Base-by-base conservation (phyloP, 768 basidiomycete species). In the Neoboletus subvelutipes region DNA sequence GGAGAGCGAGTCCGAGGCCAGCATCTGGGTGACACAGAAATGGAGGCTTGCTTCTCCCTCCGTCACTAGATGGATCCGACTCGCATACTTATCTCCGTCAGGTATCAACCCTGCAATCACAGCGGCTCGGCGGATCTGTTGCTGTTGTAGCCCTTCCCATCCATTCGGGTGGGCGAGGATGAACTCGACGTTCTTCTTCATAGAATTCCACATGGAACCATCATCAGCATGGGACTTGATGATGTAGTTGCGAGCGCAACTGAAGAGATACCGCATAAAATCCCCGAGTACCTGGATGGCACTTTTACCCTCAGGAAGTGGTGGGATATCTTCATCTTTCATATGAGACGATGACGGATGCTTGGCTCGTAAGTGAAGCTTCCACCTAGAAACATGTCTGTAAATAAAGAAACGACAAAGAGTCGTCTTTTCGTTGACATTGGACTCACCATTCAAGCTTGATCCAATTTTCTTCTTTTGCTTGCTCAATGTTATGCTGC, bases 11-110 rank as follows among this genome's bases (percentile, higher is more conserved):
- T 77, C 71, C 6, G 68, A 71, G 0, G 74, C 69, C 18, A 81
- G 61, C 0, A 78, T 75, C 49, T 73, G 76, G 36, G 72, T 68
- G 22, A 84, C 71, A 41, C 82, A 83, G 50, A 59, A 69, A 33
- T 71, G 60, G 29, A 69, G 55, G 20, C 64, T 70, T 4, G 69
- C 68, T 46, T 69, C 68, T 12, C 64, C 67, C 28, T 69, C 67
- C 2, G 67, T 69, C 29, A 71, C 40, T 15, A 71, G 52, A 49
- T 67, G 66, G 8, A 71, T 64, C 9, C 64, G 64, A 7, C 40
- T 18, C 20, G 59, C 45, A 12, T 56, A 51, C 18, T 59, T 61
- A 0, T 57, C 48, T 5, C 52, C 57, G 18, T 34, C 41, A 10
- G 65, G 59, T 12, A 73, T 24, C 26, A 71, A 45, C 12, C 66